These are phyloP conservation scores for Russula ochroleuca DNA, from an alignment of 768 basidiomycete species.

Conservation along the genomic window DNA sequence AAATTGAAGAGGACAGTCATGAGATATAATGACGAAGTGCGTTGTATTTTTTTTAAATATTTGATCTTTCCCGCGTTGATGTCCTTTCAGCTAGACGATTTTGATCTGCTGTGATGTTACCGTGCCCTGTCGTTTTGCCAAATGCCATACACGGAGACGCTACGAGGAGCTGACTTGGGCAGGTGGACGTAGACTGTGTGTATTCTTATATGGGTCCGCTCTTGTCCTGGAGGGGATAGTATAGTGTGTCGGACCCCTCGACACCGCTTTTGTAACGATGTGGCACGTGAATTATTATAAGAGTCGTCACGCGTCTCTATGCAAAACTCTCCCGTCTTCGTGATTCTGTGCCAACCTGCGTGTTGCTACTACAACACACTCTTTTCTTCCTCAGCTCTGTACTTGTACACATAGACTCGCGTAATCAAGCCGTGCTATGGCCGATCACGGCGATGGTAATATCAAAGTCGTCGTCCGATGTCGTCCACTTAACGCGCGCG, in stretches of 20 bases:
- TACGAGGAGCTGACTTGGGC: background rate
- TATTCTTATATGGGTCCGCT: background rate
- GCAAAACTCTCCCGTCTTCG: constrained; percentile 7
- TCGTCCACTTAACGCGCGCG: constrained; percentile 91
- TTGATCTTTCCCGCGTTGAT: constrained; percentile 25
- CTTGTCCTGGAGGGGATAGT: background rate
- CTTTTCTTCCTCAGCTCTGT: constrained; percentile 4
- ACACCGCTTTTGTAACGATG: background rate
- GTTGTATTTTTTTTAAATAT: constrained; percentile 22
- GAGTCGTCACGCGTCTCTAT: constrained; percentile 8
- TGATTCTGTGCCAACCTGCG: background rate
- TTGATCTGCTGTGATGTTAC: constrained; percentile 66
- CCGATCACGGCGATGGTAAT: constrained; percentile 78
- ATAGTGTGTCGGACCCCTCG: background rate
- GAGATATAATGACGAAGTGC: constrained; percentile 93
- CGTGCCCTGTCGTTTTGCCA: background rate
- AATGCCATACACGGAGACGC: background rate
- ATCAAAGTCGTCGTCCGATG: constrained; percentile 95
- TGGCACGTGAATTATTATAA: background rate
- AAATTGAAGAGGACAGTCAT: constrained; percentile 95
- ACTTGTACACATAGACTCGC: constrained; percentile 6
- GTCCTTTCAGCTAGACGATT: constrained; percentile 78
- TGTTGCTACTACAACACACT: background rate
- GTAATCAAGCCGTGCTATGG: constrained; percentile 44
- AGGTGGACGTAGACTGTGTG: background rate